Evolutionary conservation across 2,329 filamentous ascomycete species (phyloP).

Genomic region (Neonectria hederae): DNA sequence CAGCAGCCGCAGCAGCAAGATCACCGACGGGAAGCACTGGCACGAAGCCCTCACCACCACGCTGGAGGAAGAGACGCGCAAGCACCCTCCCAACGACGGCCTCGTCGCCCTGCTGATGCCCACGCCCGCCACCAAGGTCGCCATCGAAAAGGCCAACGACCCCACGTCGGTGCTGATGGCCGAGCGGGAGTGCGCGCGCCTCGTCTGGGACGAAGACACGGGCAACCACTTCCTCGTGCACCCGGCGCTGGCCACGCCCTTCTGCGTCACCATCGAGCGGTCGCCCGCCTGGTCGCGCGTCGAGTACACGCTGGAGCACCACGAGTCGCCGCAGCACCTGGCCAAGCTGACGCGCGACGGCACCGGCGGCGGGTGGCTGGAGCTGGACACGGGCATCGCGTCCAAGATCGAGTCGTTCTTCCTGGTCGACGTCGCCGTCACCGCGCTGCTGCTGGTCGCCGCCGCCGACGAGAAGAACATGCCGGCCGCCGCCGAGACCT

Average conservation of each 20-base stretch:
- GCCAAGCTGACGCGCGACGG: constrained; percentile 69
- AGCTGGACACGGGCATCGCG: constrained; percentile 69
- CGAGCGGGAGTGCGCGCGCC: constrained; percentile 73
- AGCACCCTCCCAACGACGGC: constrained; percentile 66
- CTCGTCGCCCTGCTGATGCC: constrained; percentile 77
- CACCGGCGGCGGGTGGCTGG: constrained; percentile 67
- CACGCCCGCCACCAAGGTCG: constrained; percentile 69
- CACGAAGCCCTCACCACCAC: constrained; percentile 67
- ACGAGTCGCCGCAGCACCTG: constrained; percentile 68
- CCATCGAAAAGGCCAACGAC: constrained; percentile 68
- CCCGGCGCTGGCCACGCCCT: constrained; percentile 69
- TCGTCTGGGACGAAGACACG: constrained; percentile 76
- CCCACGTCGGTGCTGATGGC: constrained; percentile 68
- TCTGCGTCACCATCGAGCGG: constrained; percentile 67
- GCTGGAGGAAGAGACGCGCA: constrained; percentile 64
- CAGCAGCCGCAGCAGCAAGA: constrained; percentile 40
- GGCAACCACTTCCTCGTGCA: constrained; percentile 70
- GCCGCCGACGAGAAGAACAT: constrained; percentile 63
- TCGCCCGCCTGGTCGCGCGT: constrained; percentile 67
- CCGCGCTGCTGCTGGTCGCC: constrained; percentile 68
- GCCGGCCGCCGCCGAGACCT: constrained; percentile 56
- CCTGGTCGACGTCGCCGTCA: constrained; percentile 69
- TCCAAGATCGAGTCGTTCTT: constrained; percentile 69
- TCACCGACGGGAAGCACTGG: constrained; percentile 60
- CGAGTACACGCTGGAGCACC: constrained; percentile 73